A percentile compares a stretch with the other conserved stretches of the same genome.
These are phyloP conservation scores for Tetrahymena malaccensis DNA, from an alignment of 73 alveolate genomes.

Conservation along the genomic window DNA sequence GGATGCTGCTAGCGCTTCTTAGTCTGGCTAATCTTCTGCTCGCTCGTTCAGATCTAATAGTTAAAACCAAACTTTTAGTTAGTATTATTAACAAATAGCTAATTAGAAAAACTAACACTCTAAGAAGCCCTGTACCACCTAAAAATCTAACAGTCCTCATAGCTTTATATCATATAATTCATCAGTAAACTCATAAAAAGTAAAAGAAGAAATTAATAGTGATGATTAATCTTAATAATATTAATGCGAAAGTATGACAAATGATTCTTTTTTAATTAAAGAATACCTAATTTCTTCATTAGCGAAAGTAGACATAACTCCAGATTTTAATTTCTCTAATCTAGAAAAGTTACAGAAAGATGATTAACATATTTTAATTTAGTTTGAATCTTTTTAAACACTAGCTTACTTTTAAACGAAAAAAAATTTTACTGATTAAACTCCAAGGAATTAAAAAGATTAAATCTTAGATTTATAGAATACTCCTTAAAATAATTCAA, in stretches of 20 bases:
- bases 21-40: not conserved
- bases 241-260: not conserved
- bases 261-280: not conserved
- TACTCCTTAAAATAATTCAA: not conserved
- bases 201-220: not conserved
- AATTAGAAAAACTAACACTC: not conserved
- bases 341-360: not conserved
- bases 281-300: not conserved
- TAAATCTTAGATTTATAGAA: not conserved
- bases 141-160: not conserved
- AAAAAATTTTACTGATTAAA: not conserved
- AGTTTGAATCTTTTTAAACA: not conserved
- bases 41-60: not conserved
- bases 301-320: not conserved
- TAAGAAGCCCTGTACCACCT: not conserved
- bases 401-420: not conserved
- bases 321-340: not conserved
- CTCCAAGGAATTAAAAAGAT: not conserved
- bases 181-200: not conserved
- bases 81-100: not conserved
- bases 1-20: not conserved
- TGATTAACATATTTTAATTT: not conserved
- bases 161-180: not conserved
- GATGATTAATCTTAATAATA: not conserved
- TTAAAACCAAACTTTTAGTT: not conserved